Conservation (phyloP, 768 basidiomycete genomes). For the Mycena olivaceomarginata region DNA sequence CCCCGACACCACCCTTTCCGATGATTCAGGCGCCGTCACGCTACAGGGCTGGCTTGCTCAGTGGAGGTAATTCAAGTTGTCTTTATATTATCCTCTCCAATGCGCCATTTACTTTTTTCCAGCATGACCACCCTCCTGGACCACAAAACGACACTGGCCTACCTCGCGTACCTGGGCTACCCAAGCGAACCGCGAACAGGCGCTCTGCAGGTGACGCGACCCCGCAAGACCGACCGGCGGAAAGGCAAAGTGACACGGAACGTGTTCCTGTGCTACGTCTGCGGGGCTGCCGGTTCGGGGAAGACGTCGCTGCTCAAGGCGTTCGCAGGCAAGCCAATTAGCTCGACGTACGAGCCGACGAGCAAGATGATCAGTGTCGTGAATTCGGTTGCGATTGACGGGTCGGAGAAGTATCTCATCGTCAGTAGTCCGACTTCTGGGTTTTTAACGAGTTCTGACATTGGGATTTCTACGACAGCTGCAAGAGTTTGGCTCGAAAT, state of each 20-base stretch:
- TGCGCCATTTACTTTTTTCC: slow-evolving; percentile 21
- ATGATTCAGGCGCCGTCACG: slow-evolving; percentile 94
- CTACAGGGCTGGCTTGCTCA: slow-evolving; percentile 98
- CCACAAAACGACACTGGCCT: slow-evolving; percentile 92
- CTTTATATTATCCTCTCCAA: no score
- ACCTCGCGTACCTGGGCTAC: slow-evolving; percentile 97
- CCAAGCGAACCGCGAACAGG: slow-evolving; percentile 86
- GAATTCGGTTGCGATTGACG: slow-evolving; percentile 95
- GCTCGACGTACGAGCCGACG: slow-evolving; percentile 88
- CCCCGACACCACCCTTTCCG: slow-evolving; percentile 91
- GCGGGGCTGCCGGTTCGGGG: slow-evolving; percentile 96
- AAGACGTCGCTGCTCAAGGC: slow-evolving; percentile 92
- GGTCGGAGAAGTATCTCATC: slow-evolving; percentile 96
- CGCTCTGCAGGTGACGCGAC: slow-evolving; percentile 90
- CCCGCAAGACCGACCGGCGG: slow-evolving; percentile 89
- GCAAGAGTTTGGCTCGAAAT: slow-evolving; percentile 98
- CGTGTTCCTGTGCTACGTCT: slow-evolving; percentile 95
- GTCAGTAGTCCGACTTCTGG: slow-evolving; percentile 68
- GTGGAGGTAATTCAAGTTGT: slow-evolving; percentile 97
- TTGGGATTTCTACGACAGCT: slow-evolving; percentile 68
- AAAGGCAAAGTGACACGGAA: slow-evolving; percentile 93
- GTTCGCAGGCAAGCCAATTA: slow-evolving; percentile 91
- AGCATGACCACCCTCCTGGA: slow-evolving; percentile 99
- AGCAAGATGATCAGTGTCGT: slow-evolving; percentile 94
- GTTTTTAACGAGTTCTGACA: neutral